Conservation (phyloP, 1,284 basidiomycete species). For the Ustilago trichophora region DNA sequence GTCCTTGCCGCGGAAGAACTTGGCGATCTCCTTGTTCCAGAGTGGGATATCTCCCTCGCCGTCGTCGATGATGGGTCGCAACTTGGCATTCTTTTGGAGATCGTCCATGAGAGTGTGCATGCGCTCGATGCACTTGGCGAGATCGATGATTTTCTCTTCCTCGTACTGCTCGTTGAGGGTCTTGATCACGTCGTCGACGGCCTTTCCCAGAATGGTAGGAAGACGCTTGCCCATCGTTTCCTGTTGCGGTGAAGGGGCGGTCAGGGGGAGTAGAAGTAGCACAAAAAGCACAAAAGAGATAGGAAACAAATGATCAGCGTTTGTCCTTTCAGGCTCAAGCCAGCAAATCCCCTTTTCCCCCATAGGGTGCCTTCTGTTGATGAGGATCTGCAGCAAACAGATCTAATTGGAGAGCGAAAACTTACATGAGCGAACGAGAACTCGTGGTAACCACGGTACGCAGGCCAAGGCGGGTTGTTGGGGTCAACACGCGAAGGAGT, state of each 20-base stretch:
- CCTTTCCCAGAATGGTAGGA: constrained; percentile 94
- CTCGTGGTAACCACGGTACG: constrained; percentile 84
- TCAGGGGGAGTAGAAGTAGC: too few species aligned
- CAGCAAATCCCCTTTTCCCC: too few species aligned
- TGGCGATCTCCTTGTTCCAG: constrained; percentile 82
- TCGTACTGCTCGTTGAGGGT: constrained; percentile 81
- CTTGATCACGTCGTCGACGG: constrained; percentile 87
- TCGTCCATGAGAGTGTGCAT: constrained; percentile 68
- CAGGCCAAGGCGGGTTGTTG: constrained; percentile 97
- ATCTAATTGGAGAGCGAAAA: constrained; percentile 11
- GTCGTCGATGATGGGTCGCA: constrained; percentile 85
- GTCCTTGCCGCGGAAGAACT: constrained; percentile 90
- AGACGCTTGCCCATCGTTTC: constrained; percentile 84
- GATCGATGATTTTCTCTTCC: constrained; percentile 86
- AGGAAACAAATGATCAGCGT: not conserved
- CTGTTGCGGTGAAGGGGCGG: too few species aligned
- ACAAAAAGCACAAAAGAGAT: not conserved
- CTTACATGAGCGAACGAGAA: constrained; percentile 85
- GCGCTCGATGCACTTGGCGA: constrained; percentile 81
- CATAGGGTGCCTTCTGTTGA: too few species aligned
- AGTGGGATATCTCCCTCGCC: constrained; percentile 91
- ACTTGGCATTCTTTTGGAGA: constrained; percentile 66
- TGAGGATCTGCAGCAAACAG: not conserved
- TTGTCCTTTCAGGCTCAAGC: not conserved
- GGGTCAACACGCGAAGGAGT: constrained; percentile 71